Evolutionary conservation across 2,329 filamentous ascomycete species (phyloP), one percentile per base, ranked within the genome.

Genomic region (Grosmannia clavigera): DNA sequence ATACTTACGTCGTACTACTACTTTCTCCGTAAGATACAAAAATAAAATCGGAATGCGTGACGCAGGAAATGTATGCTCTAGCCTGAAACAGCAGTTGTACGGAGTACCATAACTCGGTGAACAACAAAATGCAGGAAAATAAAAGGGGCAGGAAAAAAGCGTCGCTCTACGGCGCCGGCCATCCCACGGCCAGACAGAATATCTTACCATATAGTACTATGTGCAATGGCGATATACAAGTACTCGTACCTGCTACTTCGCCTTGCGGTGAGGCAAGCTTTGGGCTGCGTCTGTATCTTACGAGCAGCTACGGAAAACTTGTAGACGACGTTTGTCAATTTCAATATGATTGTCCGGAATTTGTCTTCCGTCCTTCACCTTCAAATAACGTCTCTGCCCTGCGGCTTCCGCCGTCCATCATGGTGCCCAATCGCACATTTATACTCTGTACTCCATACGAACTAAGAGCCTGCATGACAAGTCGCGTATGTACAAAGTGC

Each of bases 51-150:
- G 12, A 25, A 25, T 12, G 46, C 9, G 12, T 14, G 22, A 29
- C 48, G 22, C 38, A 40, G 38, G 14, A 40, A 40, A 40, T 14
- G 12, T 40, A 16, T 40, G 16, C 35, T 38, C 58, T 57, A 60
- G 53, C 58, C 58, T 55, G 53, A 56, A 60, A 60, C 52, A 54
- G 58, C 43, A 56, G 33, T 60, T 57, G 58, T 48, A 22, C 22
- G 22, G 22, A 22, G 22, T 22, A 52, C 51, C 51, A 33, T 12
- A 12, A 29, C 27, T 27, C 22, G 48, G 48, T 27, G 12, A 51
- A 29, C 25, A 27, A 4, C 48, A 25, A 27, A 51, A 11, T 12
- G 46, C n/a, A 14, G 22, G 22, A 14, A 16, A 29, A 51, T 43
- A 52, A 51, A 19, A 50, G n/a, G 25, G 38, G 55, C 38, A 16